Evolutionary conservation across 805 yeast genomes (phyloP).

Genomic region (Metschnikowia henanensis): DNA sequence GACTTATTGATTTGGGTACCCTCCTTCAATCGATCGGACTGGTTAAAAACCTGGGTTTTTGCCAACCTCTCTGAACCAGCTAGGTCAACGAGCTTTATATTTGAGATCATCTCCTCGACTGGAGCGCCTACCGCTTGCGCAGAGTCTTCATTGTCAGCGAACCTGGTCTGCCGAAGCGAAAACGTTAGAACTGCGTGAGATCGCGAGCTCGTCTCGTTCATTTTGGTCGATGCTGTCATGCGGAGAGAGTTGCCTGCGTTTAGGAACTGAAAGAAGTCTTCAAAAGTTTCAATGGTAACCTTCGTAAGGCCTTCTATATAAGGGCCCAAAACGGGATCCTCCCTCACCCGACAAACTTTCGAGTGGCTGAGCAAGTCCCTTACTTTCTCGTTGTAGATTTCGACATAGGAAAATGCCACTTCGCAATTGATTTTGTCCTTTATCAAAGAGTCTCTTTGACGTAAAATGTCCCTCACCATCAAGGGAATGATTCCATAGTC

Average conservation of each 20-base stretch:
- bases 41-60: slow-evolving; percentile 60
- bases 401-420: slow-evolving; percentile 59
- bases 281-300: slow-evolving; percentile 45
- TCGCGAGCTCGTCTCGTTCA: slow-evolving; percentile 73
- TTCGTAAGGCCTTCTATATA: slow-evolving; percentile 69
- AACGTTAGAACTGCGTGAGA: slow-evolving; percentile 80
- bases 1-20: slow-evolving; percentile 80
- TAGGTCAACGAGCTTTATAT: slow-evolving; percentile 69
- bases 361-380: slow-evolving; percentile 51
- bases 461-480: slow-evolving; percentile 54
- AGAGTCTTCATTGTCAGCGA: slow-evolving; percentile 23
- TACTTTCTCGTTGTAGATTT: slow-evolving; percentile 77
- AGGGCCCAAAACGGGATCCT: slow-evolving; percentile 65
- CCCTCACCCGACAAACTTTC: slow-evolving; percentile 54
- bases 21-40: slow-evolving; percentile 58
- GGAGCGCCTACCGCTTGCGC: slow-evolving; percentile 34
- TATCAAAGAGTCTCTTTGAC: slow-evolving; percentile 37
- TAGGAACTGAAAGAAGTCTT: slow-evolving; percentile 50
- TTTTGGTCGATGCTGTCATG: slow-evolving; percentile 69
- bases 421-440: slow-evolving; percentile 39
- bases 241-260: slow-evolving; percentile 53
- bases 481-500: slow-evolving; percentile 40
- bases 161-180: slow-evolving; percentile 55
- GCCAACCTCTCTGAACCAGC: slow-evolving; percentile 80
- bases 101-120: slow-evolving; percentile 52